These are phyloP conservation scores for Saccharomycopsis hybrid DNA, from an alignment of 1,139 yeast genomes.

Conservation along the genomic window DNA sequence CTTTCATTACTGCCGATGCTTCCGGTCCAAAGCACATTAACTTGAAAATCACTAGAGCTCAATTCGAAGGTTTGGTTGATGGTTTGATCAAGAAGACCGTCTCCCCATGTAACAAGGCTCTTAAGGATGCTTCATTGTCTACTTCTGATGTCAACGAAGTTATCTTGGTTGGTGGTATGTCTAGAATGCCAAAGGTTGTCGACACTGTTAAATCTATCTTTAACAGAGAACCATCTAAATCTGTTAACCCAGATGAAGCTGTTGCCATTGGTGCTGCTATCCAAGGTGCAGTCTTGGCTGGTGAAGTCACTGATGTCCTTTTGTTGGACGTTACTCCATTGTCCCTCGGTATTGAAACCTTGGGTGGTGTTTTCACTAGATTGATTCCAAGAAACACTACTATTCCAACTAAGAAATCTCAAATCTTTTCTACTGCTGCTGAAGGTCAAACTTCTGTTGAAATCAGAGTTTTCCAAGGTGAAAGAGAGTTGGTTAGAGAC, in stretches of 20 bases:
- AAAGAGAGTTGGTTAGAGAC: slow-evolving; percentile 98
- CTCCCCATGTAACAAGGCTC: slow-evolving; percentile 97
- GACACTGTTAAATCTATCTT: slow-evolving; percentile 92
- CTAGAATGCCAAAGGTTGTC: slow-evolving; percentile 99
- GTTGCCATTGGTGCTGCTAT: slow-evolving; percentile 74
- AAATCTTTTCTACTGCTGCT: slow-evolving; percentile 96
- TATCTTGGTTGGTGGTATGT: slow-evolving; percentile 99
- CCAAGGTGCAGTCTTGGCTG: slow-evolving; percentile 88
- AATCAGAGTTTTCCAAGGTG: slow-evolving; percentile 99
- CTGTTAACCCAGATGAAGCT: slow-evolving; percentile 96
- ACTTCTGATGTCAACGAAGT: slow-evolving; percentile 91
- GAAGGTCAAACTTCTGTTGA: slow-evolving; percentile 99
- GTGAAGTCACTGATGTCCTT: slow-evolving; percentile 94
- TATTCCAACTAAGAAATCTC: slow-evolving; percentile 95
- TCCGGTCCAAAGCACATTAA: slow-evolving; percentile 98
- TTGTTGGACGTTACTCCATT: slow-evolving; percentile 96
- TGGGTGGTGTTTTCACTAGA: slow-evolving; percentile 98
- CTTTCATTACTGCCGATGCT: slow-evolving; percentile 84
- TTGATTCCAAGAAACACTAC: slow-evolving; percentile 97
- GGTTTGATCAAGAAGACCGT: slow-evolving; percentile 86
- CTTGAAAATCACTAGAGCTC: slow-evolving; percentile 88
- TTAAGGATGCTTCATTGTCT: slow-evolving; percentile 87
- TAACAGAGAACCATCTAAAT: slow-evolving; percentile 87
- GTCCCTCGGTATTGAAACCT: slow-evolving; percentile 96
- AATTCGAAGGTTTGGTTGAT: slow-evolving; percentile 87